phyloP scores from a whole-genome alignment of 108 stramenopile species.

The Schizochytrium sp. region DNA sequence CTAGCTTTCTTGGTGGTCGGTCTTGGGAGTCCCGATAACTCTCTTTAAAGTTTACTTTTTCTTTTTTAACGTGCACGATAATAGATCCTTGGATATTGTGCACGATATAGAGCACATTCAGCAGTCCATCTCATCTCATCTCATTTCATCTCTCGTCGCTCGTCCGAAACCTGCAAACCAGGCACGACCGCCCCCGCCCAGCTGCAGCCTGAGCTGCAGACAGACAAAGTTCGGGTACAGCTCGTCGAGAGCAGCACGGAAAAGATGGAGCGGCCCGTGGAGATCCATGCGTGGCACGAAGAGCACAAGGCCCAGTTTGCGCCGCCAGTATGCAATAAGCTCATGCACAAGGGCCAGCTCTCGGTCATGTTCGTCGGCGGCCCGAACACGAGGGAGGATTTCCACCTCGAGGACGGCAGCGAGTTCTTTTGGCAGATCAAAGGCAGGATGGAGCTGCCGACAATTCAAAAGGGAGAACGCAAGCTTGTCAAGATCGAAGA shows the following conservation, averaged over 20 bases:
- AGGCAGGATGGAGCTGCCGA: slow-evolving; percentile 22
- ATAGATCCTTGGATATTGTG: too few relatives aligned
- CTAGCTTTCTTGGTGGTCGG: too few relatives aligned
- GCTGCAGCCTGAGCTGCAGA: too few relatives aligned
- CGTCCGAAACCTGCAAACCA: too few relatives aligned
- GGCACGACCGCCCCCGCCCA: too few relatives aligned
- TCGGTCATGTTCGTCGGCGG: slow-evolving; percentile 32
- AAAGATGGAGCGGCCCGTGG: not conserved
- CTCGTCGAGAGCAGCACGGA: not conserved
- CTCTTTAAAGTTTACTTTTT: too few relatives aligned
- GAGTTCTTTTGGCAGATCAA: slow-evolving; percentile 25
- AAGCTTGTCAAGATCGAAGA: slow-evolving; percentile 16
- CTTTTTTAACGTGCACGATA: too few relatives aligned
- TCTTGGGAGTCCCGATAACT: too few relatives aligned
- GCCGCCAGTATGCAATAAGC: slow-evolving; percentile 13
- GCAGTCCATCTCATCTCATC: too few relatives aligned
- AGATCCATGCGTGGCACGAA: not conserved
- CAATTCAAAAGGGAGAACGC: not conserved
- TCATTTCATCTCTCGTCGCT: too few relatives aligned
- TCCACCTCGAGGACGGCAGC: slow-evolving; percentile 26
- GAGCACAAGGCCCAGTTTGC: not conserved
- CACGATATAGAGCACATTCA: too few relatives aligned
- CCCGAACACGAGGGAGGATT: slow-evolving; percentile 26
- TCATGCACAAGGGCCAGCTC: slow-evolving; percentile 14
- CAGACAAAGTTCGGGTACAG: too few relatives aligned